These are phyloP conservation scores for Clonostachys rosea DNA, from an alignment of 2,329 filamentous ascomycete species.

Conservation along the genomic window DNA sequence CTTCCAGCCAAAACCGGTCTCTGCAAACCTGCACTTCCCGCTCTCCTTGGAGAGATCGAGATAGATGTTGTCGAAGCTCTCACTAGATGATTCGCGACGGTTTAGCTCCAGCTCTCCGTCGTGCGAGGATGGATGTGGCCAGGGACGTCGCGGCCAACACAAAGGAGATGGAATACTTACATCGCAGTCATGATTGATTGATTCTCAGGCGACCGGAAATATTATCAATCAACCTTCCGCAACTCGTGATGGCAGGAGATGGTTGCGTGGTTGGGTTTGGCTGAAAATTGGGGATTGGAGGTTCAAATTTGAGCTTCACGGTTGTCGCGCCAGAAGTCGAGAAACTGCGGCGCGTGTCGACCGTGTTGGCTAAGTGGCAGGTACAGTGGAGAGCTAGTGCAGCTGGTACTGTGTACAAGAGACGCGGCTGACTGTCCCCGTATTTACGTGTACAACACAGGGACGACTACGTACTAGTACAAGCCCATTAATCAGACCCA, in stretches of 20 bases:
- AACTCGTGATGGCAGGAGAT: constrained; percentile 86
- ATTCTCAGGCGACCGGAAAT: too few relatives aligned
- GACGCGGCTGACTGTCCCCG: too few relatives aligned
- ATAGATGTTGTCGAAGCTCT: constrained; percentile 97
- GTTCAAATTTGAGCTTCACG: constrained; percentile 3
- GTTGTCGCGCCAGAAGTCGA: neutral
- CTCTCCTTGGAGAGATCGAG: constrained; percentile 90
- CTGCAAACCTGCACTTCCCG: constrained; percentile 91
- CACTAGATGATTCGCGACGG: constrained; percentile 37
- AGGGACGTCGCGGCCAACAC: neutral
- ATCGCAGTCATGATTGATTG: constrained; percentile 23
- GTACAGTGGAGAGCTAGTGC: too few relatives aligned
- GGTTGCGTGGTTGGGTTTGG: constrained; percentile 79
- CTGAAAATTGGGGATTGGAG: constrained; percentile 18
- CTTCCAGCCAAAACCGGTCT: constrained; percentile 95
- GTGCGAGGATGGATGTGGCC: neutral
- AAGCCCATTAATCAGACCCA: too few relatives aligned
- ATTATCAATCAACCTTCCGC: constrained; percentile 42
- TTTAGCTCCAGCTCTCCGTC: neutral
- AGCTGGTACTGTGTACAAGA: too few relatives aligned
- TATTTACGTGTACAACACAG: too few relatives aligned
- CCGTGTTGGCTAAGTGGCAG: neutral
- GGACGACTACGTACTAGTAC: too few relatives aligned
- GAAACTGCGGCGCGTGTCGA: neutral
- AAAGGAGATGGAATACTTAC: constrained; percentile 14